Conservation (phyloP, 371 early-diverging fungal genomes). For the Mortierella sp. region DNA sequence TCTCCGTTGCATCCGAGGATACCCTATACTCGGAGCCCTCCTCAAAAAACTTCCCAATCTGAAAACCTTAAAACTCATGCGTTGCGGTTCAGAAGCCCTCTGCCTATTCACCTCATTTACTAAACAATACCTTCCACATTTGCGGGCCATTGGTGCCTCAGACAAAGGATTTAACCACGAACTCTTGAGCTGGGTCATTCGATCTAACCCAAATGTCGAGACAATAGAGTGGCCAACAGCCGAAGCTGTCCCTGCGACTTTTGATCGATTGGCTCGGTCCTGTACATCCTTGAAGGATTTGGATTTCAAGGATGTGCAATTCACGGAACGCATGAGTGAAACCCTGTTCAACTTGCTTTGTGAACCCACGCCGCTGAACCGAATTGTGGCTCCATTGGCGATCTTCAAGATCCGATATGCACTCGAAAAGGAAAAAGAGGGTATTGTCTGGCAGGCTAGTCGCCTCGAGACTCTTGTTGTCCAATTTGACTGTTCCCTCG, state of each 20-base stretch:
- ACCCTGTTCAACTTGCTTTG: not conserved
- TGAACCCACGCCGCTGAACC: not conserved
- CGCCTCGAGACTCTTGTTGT: not conserved
- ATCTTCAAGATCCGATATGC: not conserved
- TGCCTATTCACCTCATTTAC: not conserved
- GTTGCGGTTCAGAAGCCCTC: not conserved
- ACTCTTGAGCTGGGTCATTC: not conserved
- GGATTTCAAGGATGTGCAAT: not conserved
- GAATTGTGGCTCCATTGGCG: not conserved
- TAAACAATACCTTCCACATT: not conserved
- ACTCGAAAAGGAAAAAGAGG: not conserved
- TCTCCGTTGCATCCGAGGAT: not conserved
- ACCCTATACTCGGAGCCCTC: not conserved
- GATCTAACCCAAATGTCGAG: not conserved
- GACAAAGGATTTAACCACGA: not conserved
- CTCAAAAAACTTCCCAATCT: not conserved
- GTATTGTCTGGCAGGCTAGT: not conserved
- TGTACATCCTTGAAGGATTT: not conserved
- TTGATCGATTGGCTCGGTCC: not conserved
- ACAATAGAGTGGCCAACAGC: not conserved
- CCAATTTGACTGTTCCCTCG: not conserved
- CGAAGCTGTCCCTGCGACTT: not conserved
- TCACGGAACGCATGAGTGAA: not conserved
- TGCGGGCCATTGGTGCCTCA: not conserved
- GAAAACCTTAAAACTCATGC: not conserved